phyloP scores from a whole-genome alignment of 441 rosid species.

The Erysimum cheiri region DNA sequence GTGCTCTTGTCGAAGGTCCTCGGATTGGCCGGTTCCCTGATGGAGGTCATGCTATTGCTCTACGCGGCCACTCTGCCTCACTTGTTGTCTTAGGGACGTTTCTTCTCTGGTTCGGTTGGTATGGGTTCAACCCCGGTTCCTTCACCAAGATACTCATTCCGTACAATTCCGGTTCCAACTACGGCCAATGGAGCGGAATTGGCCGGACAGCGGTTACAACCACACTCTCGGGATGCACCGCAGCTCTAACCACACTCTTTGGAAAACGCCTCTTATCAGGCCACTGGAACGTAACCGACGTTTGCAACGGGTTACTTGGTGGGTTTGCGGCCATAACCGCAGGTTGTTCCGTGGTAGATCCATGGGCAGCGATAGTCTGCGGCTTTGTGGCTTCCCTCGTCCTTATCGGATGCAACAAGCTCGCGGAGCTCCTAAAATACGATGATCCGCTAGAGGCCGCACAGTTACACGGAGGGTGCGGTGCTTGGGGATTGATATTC shows the following conservation, averaged over 20 bases:
- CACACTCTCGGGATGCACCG: constrained; percentile 78
- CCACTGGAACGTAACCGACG: constrained; percentile 89
- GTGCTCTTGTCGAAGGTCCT: constrained; percentile 82
- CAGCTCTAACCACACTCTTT: constrained; percentile 80
- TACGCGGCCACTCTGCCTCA: constrained; percentile 86
- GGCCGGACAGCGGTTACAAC: constrained; percentile 91
- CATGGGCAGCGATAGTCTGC: constrained; percentile 86
- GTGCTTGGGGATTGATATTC: constrained; percentile 84
- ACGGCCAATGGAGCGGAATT: constrained; percentile 87
- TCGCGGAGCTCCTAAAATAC: constrained; percentile 59
- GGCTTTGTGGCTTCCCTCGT: constrained; percentile 76
- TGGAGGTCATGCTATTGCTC: constrained; percentile 53
- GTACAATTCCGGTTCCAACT: constrained; percentile 49
- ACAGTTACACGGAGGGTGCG: constrained; percentile 91
- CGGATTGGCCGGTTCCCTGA: constrained; percentile 73
- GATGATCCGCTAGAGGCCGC: constrained; percentile 91
- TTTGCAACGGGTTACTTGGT: constrained; percentile 82
- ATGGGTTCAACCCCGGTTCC: constrained; percentile 86
- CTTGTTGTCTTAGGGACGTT: constrained; percentile 88
- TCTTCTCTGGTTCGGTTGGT: constrained; percentile 94
- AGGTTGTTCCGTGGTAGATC: constrained; percentile 85
- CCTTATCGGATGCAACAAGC: constrained; percentile 66
- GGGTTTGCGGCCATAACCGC: constrained; percentile 89
- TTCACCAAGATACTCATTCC: constrained; percentile 58
- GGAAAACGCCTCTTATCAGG: constrained; percentile 71